Base-by-base conservation (phyloP, 2,329 filamentous ascomycete genomes). In the Phialophora tarda region DNA sequence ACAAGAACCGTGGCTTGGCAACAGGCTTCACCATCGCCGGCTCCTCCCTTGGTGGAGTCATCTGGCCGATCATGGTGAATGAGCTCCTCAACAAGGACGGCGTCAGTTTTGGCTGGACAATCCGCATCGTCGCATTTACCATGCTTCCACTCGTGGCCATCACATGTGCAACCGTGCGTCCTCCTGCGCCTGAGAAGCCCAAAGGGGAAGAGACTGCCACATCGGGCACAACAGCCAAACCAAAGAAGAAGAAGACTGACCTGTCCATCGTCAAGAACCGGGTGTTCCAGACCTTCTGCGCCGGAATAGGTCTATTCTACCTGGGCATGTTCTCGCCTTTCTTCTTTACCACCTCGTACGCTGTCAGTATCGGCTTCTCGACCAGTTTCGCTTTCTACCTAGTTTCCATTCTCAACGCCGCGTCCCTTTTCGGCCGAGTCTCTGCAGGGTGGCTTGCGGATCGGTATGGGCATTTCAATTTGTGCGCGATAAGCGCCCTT, bases 91-190 rank as follows among this genome's bases (percentile, higher is more conserved):
- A 82, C 63, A 73, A 74, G 28, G 73, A 78, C 0, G 64, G 65
- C 0, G 69, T 88, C 12, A 78, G 80, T 4, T 82, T 86, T 64
- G 81, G 78, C 26, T 87, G 85, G 85, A 78, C 83, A 0, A 79
- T 86, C 0, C 78, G 85, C 4, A 77, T 85, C 50, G 76, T 84
- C 14, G 85, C 80, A 1, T 86, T 87, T 64, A 72, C 84, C 62
- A 81, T 84, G 65, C 67, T 84, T 1, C 79, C 78, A 0, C 64
- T 83, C 7, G 68, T 84, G 26, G 32, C 75, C 11, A 79, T 85
- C 57, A 76, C 82, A 2, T 74, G 71, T 47, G 8, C 80, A 0
- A 69, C 74, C 1, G 68, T 73, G 50, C 69, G 7, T n/a, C 30
- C 58, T 11, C 66, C 63, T 28, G 54, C 34, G 10, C 7, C 14